Evolutionary conservation across 441 rosid species (phyloP).

Genomic region (Bocquillonia castaneifolia): DNA sequence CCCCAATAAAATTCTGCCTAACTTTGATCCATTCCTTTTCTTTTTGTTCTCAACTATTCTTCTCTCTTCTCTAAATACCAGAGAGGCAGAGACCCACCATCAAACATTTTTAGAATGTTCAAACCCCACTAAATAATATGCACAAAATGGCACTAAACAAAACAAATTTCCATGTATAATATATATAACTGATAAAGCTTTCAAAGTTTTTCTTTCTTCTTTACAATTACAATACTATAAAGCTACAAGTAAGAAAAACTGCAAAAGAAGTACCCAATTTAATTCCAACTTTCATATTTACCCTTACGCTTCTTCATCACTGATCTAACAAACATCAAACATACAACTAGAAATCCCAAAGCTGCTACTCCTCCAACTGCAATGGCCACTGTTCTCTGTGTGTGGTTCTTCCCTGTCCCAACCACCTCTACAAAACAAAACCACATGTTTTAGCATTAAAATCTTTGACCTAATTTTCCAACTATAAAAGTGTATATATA

Average conservation of each 20-base stretch:
- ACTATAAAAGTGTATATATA: background rate
- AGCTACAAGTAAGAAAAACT: background rate
- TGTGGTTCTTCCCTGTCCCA: slow-evolving; percentile 38
- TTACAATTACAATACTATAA: too few relatives aligned
- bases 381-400: slow-evolving; percentile 68
- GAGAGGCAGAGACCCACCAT: slow-evolving; percentile 1
- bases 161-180: background rate
- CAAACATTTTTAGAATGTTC: slow-evolving; percentile 2
- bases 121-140: slow-evolving; percentile 15
- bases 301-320: slow-evolving; percentile 43
- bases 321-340: slow-evolving; percentile 53
- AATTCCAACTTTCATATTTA: slow-evolving; percentile 36
- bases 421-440: slow-evolving; percentile 23
- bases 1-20: background rate
- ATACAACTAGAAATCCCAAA: slow-evolving; percentile 52
- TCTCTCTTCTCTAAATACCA: background rate
- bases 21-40: background rate
- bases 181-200: background rate
- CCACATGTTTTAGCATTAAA: background rate
- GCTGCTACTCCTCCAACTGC: slow-evolving; percentile 81
- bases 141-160: background rate
- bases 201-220: background rate
- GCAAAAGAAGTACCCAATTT: background rate
- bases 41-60: background rate
- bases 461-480: background rate